phyloP scores from a whole-genome alignment of 2,329 filamentous ascomycete species.

The Fusarium subtropicale region DNA sequence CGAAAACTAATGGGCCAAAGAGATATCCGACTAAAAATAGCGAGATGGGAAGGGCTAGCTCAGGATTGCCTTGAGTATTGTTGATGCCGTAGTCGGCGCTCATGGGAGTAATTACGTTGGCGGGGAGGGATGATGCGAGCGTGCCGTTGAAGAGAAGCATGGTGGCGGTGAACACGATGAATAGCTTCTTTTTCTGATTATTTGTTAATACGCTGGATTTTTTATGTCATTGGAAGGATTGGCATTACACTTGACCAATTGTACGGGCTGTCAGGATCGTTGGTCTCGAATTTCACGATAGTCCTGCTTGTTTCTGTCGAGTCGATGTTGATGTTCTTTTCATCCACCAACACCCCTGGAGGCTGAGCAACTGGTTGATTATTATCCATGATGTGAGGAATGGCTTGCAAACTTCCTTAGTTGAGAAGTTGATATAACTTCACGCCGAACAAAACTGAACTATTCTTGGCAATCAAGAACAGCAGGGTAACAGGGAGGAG shows the following conservation, averaged over 20 bases:
- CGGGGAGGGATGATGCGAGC: conserved; percentile 7
- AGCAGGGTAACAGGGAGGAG: accelerated
- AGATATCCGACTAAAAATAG: conserved; percentile 12
- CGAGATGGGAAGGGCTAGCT: conserved; percentile 7
- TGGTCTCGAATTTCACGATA: not conserved
- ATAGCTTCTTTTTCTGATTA: conserved; percentile 2
- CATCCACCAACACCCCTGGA: not conserved
- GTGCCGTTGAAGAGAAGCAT: conserved; percentile 13
- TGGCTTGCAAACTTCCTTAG: too few relatives aligned
- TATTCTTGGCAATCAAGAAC: not conserved
- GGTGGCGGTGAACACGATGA: conserved; percentile 13
- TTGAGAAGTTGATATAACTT: too few relatives aligned
- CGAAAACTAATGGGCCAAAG: conserved; percentile 55
- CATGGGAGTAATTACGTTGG: conserved; percentile 9
- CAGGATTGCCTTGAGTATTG: conserved; percentile 5
- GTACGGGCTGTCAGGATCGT: conserved; percentile 14
- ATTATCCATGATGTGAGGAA: not conserved
- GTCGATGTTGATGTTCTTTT: not conserved
- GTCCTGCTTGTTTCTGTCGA: not conserved
- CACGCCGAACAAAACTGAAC: accelerated
- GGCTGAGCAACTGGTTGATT: not conserved
- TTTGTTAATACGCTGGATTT: not conserved
- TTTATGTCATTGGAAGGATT: accelerated
- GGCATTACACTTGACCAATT: conserved; percentile 12
- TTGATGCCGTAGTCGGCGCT: conserved; percentile 3